Conservation (phyloP, 176 grass and related monocot species). For the Raddia guianensis region DNA sequence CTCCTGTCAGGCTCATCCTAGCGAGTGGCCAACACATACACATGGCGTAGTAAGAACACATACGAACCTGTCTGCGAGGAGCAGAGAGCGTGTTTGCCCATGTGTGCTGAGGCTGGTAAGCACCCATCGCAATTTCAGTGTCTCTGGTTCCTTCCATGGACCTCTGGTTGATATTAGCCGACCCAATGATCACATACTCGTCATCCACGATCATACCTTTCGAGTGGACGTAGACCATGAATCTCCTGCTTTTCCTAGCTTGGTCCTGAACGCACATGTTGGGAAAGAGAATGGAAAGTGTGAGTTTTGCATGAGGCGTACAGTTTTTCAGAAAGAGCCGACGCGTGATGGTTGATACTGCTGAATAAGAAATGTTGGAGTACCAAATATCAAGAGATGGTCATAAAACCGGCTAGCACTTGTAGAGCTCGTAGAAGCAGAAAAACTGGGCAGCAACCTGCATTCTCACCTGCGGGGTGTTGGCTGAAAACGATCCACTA, state of each 20-base stretch:
- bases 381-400: not conserved
- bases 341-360: not conserved
- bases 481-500: constrained; percentile 28
- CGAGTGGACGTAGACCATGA: constrained; percentile 96
- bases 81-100: constrained; percentile 68
- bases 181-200: constrained; percentile 91
- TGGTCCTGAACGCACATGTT: constrained; percentile 51
- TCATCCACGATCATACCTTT: constrained; percentile 98
- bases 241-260: constrained; percentile 73
- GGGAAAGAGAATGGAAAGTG: not conserved
- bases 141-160: constrained; percentile 93
- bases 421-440: not conserved
- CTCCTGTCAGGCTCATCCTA: no score
- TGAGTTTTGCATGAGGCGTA: not conserved
- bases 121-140: constrained; percentile 96
- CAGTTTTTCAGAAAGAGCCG: not conserved
- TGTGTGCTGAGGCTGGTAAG: constrained; percentile 83
- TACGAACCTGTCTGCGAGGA: constrained; percentile 69
- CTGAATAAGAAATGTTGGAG: not conserved
- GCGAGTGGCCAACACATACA: not conserved
- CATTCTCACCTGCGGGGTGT: constrained; percentile 53
- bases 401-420: not conserved
- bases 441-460: not conserved
- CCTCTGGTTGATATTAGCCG: constrained; percentile 93
- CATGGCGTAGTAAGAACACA: no score